A percentile compares a stretch with the other conserved stretches of the same genome.
phyloP scores from a whole-genome alignment of 495 filamentous ascomycete species.

The Cercophora sp. region DNA sequence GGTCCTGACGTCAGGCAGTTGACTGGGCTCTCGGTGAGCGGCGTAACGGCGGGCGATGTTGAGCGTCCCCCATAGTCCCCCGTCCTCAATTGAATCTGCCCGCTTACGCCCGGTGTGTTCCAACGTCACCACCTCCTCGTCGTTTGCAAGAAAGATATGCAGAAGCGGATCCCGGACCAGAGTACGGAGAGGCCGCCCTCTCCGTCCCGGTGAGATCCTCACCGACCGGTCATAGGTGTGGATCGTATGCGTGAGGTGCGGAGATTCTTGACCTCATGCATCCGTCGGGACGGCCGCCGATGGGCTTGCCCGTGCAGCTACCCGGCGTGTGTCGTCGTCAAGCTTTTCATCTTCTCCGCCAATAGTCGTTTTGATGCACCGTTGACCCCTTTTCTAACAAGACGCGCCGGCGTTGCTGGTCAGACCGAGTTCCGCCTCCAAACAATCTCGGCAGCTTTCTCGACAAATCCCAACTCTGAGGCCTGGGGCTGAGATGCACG shows the following conservation, averaged over 20 bases:
- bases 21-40: neutral
- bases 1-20: neutral
- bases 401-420: neutral
- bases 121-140: neutral
- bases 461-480: neutral
- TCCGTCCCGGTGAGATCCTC: too few relatives aligned
- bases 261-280: neutral
- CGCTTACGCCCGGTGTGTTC: neutral
- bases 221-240: too few relatives aligned
- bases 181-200: neutral
- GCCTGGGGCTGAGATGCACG: conserved; percentile 2
- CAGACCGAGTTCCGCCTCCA: neutral
- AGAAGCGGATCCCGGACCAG: neutral
- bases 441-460: neutral
- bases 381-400: neutral
- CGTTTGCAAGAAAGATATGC: neutral
- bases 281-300: conserved; percentile 3
- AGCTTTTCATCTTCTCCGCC: neutral
- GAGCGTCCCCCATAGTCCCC: neutral
- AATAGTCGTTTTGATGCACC: neutral
- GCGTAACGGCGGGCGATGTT: neutral
- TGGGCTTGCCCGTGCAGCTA: neutral
- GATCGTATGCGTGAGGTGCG: neutral
- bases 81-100: neutral
- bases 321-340: neutral